phyloP scores from a whole-genome alignment of 2,329 filamentous ascomycete genomes.

The Fusarium sp. region DNA sequence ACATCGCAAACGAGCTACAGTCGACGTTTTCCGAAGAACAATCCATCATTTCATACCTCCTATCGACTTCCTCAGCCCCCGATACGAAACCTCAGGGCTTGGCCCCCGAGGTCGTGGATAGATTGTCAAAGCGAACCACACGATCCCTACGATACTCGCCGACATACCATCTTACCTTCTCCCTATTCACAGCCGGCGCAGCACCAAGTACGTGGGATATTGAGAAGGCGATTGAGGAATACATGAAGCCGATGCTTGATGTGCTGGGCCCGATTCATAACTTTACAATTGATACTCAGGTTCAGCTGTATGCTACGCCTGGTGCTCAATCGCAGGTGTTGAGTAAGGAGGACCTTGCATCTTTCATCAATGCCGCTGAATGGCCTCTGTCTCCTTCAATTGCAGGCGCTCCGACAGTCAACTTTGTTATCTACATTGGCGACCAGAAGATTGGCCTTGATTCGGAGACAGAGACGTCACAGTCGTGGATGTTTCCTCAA shows the following conservation, averaged over 20 bases:
- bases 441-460: conserved; percentile 72
- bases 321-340: conserved; percentile 72
- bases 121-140: conserved; percentile 76
- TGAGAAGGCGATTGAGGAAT: conserved; percentile 79
- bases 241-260: conserved; percentile 83
- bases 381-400: conserved; percentile 97
- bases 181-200: conserved; percentile 84
- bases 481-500: conserved; percentile 91
- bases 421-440: conserved; percentile 93
- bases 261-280: conserved; percentile 87
- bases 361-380: conserved; percentile 97
- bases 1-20: conserved; percentile 80
- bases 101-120: conserved; percentile 62
- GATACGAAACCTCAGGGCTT: conserved; percentile 57
- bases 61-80: conserved; percentile 64
- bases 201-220: conserved; percentile 91
- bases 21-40: conserved; percentile 88
- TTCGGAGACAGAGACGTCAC: conserved; percentile 59
- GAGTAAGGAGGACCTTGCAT: conserved; percentile 86
- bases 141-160: conserved; percentile 90
- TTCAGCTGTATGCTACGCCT: conserved; percentile 87
- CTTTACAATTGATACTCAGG: conserved; percentile 95
- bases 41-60: conserved; percentile 79
- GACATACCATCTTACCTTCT: conserved; percentile 96
- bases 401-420: conserved; percentile 90